These are phyloP conservation scores for Phytophthora sansomeana DNA, from an alignment of 352 stramenopile species.

Conservation along the genomic window DNA sequence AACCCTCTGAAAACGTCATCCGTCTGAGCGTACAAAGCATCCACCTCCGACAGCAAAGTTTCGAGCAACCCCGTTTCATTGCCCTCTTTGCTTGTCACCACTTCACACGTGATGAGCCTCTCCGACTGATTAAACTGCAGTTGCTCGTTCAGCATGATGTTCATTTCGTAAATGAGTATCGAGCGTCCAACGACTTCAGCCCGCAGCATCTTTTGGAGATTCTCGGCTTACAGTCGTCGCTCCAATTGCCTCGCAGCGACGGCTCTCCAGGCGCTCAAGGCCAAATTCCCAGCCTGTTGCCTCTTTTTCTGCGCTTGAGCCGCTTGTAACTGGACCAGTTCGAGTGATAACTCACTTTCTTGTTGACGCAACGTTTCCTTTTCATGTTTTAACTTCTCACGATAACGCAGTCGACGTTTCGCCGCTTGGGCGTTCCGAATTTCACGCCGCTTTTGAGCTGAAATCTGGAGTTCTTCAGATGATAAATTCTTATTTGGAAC, in stretches of 20 bases:
- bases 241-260: conserved; percentile 24
- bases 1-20: conserved; percentile 15
- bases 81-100: not conserved
- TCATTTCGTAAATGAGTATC: conserved; percentile 17
- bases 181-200: conserved; percentile 8
- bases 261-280: conserved; percentile 15
- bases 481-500: not conserved
- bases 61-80: conserved; percentile 2
- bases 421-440: conserved; percentile 27
- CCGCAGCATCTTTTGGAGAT: conserved; percentile 13
- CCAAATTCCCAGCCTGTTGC: conserved; percentile 2
- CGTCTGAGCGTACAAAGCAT: conserved; percentile 14
- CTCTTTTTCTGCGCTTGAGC: not conserved
- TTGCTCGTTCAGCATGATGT: conserved; percentile 1
- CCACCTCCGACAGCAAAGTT: conserved; percentile 6
- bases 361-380: conserved; percentile 14
- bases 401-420: conserved; percentile 16
- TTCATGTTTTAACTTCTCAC: conserved; percentile 26
- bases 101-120: not conserved
- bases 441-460: conserved; percentile 6
- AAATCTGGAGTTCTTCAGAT: not conserved
- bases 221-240: conserved; percentile 18
- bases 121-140: not conserved
- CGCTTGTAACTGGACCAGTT: conserved; percentile 1
- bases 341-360: not conserved